A percentile compares a stretch with the other conserved stretches of the same genome.
phyloP scores from a whole-genome alignment of 2,329 filamentous ascomycete genomes.

The Trichoderma harzianum region DNA sequence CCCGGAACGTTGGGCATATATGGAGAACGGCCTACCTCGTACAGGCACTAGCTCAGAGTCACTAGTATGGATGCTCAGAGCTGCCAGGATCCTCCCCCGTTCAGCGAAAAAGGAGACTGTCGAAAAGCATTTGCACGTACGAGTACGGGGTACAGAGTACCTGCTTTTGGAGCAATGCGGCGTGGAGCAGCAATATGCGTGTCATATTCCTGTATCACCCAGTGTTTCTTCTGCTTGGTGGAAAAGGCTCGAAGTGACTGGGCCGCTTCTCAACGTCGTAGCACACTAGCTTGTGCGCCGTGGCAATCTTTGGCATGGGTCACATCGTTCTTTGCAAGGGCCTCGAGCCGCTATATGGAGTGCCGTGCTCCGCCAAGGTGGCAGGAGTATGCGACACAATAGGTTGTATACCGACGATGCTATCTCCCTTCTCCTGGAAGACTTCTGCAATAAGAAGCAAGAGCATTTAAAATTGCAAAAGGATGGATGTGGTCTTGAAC shows the following conservation, averaged over 20 bases:
- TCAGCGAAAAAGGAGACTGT: background rate
- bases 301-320: background rate
- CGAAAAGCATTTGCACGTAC: background rate
- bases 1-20: background rate
- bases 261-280: background rate
- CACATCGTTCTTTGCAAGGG: background rate
- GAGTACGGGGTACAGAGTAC: background rate
- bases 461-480: background rate
- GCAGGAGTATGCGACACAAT: background rate
- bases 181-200: background rate
- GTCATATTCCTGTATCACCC: background rate
- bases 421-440: background rate
- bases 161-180: background rate
- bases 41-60: background rate
- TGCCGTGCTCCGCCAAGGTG: background rate
- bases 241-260: background rate
- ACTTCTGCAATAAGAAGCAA: background rate
- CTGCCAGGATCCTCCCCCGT: background rate
- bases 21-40: background rate
- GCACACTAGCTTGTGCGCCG: background rate
- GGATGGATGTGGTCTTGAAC: background rate
- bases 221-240: background rate
- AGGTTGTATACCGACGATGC: background rate
- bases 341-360: background rate
- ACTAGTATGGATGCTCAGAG: background rate